phyloP scores from a whole-genome alignment of 345 rosid genomes.

The Eutrema heterophyllum region DNA sequence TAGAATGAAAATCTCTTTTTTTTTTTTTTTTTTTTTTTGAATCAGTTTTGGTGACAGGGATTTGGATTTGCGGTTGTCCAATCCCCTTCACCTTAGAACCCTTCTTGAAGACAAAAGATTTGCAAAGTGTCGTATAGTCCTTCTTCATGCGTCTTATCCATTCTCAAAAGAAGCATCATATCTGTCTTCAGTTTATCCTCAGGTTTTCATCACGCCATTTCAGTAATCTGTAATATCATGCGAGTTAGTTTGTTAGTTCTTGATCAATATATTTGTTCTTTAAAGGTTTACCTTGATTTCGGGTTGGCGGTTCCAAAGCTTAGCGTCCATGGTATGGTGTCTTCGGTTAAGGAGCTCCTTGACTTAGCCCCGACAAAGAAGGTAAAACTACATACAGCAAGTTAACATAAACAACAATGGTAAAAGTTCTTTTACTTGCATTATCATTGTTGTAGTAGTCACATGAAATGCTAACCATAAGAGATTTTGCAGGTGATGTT shows the following conservation, averaged over 20 bases:
- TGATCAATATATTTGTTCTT: slow-evolving; percentile 14
- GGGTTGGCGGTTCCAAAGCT: slow-evolving; percentile 96
- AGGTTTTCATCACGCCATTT: slow-evolving; percentile 37
- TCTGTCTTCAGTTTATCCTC: slow-evolving; percentile 79
- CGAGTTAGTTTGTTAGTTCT: neutral
- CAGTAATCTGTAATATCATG: neutral
- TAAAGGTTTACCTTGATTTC: slow-evolving; percentile 85
- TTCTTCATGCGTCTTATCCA: slow-evolving; percentile 94
- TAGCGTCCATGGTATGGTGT: slow-evolving; percentile 80
- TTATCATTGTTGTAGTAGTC: neutral
- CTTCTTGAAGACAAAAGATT: slow-evolving; percentile 80
- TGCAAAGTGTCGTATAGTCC: slow-evolving; percentile 62
- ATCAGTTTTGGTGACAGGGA: slow-evolving; percentile 88
- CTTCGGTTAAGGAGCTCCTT: slow-evolving; percentile 83
- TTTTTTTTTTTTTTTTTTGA: neutral
- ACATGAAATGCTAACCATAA: slow-evolving; percentile 7
- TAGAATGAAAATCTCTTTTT: neutral
- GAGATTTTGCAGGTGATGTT: slow-evolving; percentile 80
- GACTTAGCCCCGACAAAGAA: slow-evolving; percentile 80
- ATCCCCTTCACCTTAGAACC: slow-evolving; percentile 80
- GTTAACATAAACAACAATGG: neutral
- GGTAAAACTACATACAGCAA: slow-evolving; percentile 39
- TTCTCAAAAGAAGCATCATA: slow-evolving; percentile 91
- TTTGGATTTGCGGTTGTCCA: slow-evolving; percentile 78
- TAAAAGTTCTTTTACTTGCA: neutral